Conservation (phyloP, 805 yeast species). For the Lachancea fermentati region DNA sequence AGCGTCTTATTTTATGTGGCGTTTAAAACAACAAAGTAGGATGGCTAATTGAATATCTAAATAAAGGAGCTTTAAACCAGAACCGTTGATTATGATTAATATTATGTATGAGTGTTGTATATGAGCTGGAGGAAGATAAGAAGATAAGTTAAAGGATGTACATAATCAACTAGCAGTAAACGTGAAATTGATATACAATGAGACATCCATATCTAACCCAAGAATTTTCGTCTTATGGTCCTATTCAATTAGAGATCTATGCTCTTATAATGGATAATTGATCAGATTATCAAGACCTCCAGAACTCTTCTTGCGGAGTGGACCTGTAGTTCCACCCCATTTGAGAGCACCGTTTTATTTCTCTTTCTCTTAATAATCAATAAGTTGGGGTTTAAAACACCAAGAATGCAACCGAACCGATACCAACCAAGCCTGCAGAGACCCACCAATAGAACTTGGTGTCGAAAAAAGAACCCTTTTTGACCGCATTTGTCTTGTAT, state of each 20-base stretch:
- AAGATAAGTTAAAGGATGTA: neutral
- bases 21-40: neutral
- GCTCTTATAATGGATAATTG: no score
- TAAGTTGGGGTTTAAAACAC: slow-evolving; percentile 10
- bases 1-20: neutral
- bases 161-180: no score
- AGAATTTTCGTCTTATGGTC: no score
- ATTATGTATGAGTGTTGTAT: neutral
- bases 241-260: no score
- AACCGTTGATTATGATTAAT: neutral
- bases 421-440: slow-evolving; percentile 22
- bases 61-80: neutral
- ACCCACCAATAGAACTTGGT: slow-evolving; percentile 24
- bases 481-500: slow-evolving; percentile 67
- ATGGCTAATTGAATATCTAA: no score
- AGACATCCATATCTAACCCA: no score
- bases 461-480: slow-evolving; percentile 14
- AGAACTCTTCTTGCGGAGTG: no score
- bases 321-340: no score
- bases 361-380: neutral
- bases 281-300: no score
- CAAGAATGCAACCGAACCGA: slow-evolving; percentile 27
- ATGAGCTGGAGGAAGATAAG: neutral
- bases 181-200: no score
- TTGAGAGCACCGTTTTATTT: no score